These are phyloP conservation scores for Trichoderma aggressivum DNA, from an alignment of 2,329 filamentous ascomycete species.

Conservation along the genomic window DNA sequence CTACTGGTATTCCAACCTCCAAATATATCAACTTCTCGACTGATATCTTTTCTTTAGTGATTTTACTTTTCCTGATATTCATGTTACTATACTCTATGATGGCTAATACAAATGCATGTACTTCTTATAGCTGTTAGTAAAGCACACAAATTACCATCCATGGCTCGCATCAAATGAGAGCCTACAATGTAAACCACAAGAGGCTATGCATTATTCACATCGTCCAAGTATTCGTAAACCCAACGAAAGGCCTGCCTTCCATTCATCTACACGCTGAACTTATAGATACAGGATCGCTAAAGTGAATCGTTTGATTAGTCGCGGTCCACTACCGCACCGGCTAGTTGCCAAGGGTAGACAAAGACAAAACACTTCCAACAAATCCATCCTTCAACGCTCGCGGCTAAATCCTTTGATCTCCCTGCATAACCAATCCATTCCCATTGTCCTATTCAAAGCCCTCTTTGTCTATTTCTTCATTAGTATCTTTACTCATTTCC, in stretches of 20 bases:
- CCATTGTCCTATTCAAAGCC: slow-evolving; percentile 41
- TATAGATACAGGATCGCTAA: background rate
- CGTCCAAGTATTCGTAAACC: background rate
- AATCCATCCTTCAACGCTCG: background rate
- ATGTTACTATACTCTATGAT: too few species aligned
- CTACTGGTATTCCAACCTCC: background rate
- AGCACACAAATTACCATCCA: background rate
- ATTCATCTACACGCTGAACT: background rate
- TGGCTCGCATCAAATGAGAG: background rate
- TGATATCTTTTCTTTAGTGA: background rate
- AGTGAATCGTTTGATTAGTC: background rate
- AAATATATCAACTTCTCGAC: background rate
- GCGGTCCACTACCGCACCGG: background rate
- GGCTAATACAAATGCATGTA: background rate
- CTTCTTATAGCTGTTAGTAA: background rate
- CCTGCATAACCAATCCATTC: background rate
- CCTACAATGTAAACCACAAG: background rate
- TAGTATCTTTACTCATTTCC: slow-evolving; percentile 24
- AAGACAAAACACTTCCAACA: background rate
- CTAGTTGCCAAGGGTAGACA: background rate
- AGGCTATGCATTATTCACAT: background rate
- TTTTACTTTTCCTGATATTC: too few species aligned
- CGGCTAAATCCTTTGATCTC: background rate
- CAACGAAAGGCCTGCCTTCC: background rate
- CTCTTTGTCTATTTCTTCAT: slow-evolving; percentile 30